Evolutionary conservation across 371 early-diverging fungal species (phyloP).

Genomic region (Rhizopus delemar): DNA sequence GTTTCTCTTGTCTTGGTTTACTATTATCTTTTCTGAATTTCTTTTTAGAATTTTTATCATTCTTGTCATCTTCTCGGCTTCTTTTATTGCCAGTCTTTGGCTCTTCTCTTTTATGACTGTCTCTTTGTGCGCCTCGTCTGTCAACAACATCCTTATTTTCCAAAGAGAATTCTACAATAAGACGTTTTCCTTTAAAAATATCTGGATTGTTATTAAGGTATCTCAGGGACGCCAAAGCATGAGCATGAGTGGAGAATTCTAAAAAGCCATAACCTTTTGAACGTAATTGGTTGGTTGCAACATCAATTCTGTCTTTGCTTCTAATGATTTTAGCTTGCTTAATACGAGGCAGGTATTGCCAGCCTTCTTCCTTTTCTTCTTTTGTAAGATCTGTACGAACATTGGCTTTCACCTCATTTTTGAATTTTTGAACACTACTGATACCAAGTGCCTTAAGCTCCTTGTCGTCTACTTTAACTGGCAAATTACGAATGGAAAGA

Average conservation of each 20-base stretch:
- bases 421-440: conserved; percentile 74
- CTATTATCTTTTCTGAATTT: conserved; percentile 1
- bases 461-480: conserved; percentile 70
- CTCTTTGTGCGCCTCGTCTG: conserved; percentile 20
- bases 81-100: conserved; percentile 8
- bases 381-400: conserved; percentile 67
- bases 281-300: conserved; percentile 59
- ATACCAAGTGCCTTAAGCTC: conserved; percentile 66
- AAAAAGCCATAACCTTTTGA: conserved; percentile 93
- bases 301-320: conserved; percentile 77
- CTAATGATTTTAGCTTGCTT: conserved; percentile 86
- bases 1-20: not conserved
- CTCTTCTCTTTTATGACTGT: conserved; percentile 27
- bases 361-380: conserved; percentile 73
- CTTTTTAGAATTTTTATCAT: not conserved
- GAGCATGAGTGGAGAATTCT: conserved; percentile 83
- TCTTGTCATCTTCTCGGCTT: conserved; percentile 8
- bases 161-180: conserved; percentile 89
- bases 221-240: conserved; percentile 89
- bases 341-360: conserved; percentile 68
- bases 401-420: conserved; percentile 75
- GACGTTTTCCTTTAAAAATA: conserved; percentile 62
- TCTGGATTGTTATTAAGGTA: conserved; percentile 88
- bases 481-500: conserved; percentile 84
- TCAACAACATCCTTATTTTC: conserved; percentile 86